phyloP scores from a whole-genome alignment of 441 rosid genomes.

The Isatis lusitanica region DNA sequence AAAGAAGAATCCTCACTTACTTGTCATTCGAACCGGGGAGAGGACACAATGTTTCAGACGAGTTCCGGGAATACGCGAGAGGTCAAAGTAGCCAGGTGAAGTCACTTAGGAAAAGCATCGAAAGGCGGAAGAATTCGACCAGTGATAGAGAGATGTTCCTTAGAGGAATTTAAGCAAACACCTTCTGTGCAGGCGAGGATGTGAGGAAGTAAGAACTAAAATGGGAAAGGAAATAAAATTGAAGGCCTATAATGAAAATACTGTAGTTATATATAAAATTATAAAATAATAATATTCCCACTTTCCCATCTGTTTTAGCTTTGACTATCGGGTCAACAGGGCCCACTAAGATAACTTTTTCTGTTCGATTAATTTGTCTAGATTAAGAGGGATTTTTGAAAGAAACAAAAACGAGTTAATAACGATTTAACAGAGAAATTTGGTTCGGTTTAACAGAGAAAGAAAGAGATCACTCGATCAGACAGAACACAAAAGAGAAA shows the following conservation, averaged over 20 bases:
- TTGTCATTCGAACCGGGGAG: conserved; percentile 29
- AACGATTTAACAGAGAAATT: too few species aligned
- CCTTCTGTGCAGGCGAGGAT: background rate
- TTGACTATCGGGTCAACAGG: background rate
- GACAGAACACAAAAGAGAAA: too few species aligned
- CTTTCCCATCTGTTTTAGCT: background rate
- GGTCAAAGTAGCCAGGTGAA: conserved; percentile 35
- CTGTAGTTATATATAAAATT: too few species aligned
- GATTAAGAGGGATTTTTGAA: too few species aligned
- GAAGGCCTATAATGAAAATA: background rate
- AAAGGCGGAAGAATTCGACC: background rate
- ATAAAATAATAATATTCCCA: background rate
- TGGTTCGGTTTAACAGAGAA: too few species aligned
- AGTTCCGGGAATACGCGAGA: conserved; percentile 35
- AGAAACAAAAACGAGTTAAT: too few species aligned
- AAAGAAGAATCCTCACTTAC: conserved; percentile 38
- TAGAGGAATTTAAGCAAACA: conserved; percentile 37
- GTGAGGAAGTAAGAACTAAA: background rate
- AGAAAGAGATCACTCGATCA: too few species aligned
- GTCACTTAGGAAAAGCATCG: conserved; percentile 1
- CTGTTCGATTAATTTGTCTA: background rate
- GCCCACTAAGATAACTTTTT: background rate
- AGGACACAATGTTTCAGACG: conserved; percentile 31
- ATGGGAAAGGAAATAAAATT: background rate
- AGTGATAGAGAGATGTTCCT: background rate